Evolutionary conservation across 2,329 filamentous ascomycete genomes (phyloP).

Genomic region (Ceratocystis alfenasii): DNA sequence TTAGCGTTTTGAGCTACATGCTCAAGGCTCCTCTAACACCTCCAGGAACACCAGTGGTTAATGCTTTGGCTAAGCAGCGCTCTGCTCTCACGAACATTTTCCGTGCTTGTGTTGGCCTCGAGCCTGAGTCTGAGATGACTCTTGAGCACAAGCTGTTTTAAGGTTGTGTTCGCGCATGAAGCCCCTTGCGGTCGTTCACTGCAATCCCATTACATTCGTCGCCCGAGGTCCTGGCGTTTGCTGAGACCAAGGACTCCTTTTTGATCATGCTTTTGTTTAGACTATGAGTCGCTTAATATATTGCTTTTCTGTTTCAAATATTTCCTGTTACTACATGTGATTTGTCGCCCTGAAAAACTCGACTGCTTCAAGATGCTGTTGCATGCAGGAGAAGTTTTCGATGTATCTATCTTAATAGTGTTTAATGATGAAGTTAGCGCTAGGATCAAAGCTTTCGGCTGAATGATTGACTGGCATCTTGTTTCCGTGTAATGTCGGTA

Average conservation of each 20-base stretch:
- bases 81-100: conserved; percentile 94
- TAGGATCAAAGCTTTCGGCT: too few species aligned
- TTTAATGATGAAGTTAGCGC: too few species aligned
- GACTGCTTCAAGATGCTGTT: too few species aligned
- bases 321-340: background rate
- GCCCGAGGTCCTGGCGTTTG: background rate
- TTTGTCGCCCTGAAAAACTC: background rate
- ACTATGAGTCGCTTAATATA: background rate
- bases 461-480: too few species aligned
- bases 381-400: too few species aligned
- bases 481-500: too few species aligned
- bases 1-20: conserved; percentile 98
- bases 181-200: background rate
- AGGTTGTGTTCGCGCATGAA: conserved; percentile 19
- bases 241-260: background rate
- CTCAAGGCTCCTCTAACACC: conserved; percentile 91
- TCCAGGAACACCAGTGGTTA: conserved; percentile 88
- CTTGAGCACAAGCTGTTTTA: conserved; percentile 96
- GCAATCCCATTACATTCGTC: conserved; percentile 12
- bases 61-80: conserved; percentile 91
- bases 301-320: conserved; percentile 11
- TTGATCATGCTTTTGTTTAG: conserved; percentile 11
- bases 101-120: conserved; percentile 88
- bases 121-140: conserved; percentile 98
- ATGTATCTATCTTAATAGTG: too few species aligned